Conservation (phyloP, 257 asterid species). For the Pogostemon cablin region DNA sequence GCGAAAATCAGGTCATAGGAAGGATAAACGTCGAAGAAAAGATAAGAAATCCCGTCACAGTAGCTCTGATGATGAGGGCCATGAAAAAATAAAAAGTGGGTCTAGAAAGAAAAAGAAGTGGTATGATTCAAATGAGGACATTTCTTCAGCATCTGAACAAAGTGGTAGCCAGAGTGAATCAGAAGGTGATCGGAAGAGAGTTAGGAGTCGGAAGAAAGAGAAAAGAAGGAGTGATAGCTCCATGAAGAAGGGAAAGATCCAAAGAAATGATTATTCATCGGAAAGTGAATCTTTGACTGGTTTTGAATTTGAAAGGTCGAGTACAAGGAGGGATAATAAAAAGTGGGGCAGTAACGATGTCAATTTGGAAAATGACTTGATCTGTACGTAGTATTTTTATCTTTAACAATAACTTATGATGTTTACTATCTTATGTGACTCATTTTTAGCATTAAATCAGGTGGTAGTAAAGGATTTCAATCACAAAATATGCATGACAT, state of each 20-base stretch:
- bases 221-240: constrained; percentile 45
- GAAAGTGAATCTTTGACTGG: constrained; percentile 42
- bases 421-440: neutral
- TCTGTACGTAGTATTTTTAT: constrained; percentile 33
- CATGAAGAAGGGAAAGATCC: constrained; percentile 44
- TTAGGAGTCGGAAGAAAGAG: constrained; percentile 38
- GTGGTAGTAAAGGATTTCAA: constrained; percentile 45
- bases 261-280: constrained; percentile 40
- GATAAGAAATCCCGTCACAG: constrained; percentile 47
- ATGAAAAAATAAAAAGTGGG: constrained; percentile 57
- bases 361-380: constrained; percentile 28
- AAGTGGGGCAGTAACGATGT: constrained; percentile 27
- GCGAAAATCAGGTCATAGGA: constrained; percentile 51
- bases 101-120: constrained; percentile 79
- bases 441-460: constrained; percentile 34
- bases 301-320: constrained; percentile 45
- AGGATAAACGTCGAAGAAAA: constrained; percentile 46
- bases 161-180: constrained; percentile 49
- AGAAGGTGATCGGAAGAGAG: constrained; percentile 44
- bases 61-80: constrained; percentile 70
- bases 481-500: constrained; percentile 35
- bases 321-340: constrained; percentile 35
- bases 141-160: constrained; percentile 54
- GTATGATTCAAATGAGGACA: constrained; percentile 80
- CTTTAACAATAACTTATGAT: neutral